Base-by-base conservation (phyloP, 2,329 filamentous ascomycete genomes). In the Akanthomyces lecanii region DNA sequence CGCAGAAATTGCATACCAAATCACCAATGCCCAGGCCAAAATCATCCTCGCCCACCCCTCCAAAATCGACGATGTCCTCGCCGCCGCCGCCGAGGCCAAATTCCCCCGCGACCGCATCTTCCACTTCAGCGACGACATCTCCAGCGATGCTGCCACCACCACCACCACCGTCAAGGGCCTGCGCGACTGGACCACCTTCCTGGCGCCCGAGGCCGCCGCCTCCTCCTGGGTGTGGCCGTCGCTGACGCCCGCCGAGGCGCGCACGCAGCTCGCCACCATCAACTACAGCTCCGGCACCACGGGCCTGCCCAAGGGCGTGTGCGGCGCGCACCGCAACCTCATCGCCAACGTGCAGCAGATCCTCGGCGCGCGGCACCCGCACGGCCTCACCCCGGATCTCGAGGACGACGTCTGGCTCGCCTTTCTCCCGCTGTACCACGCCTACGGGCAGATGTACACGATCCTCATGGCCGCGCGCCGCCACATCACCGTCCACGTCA, bases 401-500 rank as follows among this genome's bases (percentile, higher is more conserved):
- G 69, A 72, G 10, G 82, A 82, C 67, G 44, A 52, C 36, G 74
- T 80, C 45, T 83, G 81, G 78, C 68, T 83, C 33, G 80, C 85
- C 54, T 88, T 89, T 70, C 75, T 91, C 14, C 89, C 89, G 0
- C 82, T 89, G 70, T 89, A 87, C 68, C 85, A 88, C 68, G 84
- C 83, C 7, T 85, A 82, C 65, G 81, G 81, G 2, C 84, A 86
- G 69, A 75, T 82, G 3, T 78, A 79, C 62, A 81, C 81, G 62
- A 81, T 80, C 63, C 71, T 84, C 33, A 76, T 79, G 66, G 77
- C 78, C 0, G 70, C 76, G 14, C 78, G 75, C 65, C 72, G 78
- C 33, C 70, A 73, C 2, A 71, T 81, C 0, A 79, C 81, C 0
- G 76, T 84, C 12, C 86, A 85, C 67, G 73, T 86, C 64, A 86